These are phyloP conservation scores for Debaryomyces robertsiae DNA, from an alignment of 1,139 yeast genomes.

Conservation along the genomic window DNA sequence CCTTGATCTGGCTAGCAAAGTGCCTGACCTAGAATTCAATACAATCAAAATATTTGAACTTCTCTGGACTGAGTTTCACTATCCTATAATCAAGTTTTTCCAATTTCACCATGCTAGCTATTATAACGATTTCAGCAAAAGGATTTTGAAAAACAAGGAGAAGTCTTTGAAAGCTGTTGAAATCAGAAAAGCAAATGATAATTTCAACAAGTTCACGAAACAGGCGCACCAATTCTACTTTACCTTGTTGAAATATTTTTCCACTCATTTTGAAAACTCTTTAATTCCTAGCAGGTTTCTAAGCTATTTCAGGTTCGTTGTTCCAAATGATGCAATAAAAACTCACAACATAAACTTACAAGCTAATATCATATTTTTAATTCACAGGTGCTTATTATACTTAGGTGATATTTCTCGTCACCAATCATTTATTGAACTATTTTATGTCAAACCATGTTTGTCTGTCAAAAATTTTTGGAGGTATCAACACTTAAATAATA, in stretches of 20 bases:
- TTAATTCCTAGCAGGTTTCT: constrained; percentile 34
- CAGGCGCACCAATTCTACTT: constrained; percentile 51
- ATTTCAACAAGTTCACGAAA: constrained; percentile 50
- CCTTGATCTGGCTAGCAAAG: constrained; percentile 16
- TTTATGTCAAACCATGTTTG: constrained; percentile 40
- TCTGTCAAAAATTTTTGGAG: constrained; percentile 38
- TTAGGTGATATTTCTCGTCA: constrained; percentile 66
- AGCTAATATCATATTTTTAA: constrained; percentile 48
- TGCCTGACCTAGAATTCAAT: constrained; percentile 27
- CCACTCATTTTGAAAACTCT: constrained; percentile 38
- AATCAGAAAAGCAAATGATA: constrained; percentile 56
- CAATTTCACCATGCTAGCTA: constrained; percentile 42
- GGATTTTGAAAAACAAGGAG: constrained; percentile 19
- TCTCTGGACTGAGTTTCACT: constrained; percentile 64
- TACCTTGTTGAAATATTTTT: constrained; percentile 37
- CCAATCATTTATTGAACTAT: constrained; percentile 46
- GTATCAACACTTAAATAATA: constrained; percentile 26
- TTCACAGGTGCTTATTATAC: constrained; percentile 57
- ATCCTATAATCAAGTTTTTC: constrained; percentile 62
- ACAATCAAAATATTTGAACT: constrained; percentile 44
- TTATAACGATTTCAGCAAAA: constrained; percentile 18
- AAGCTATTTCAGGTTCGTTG: constrained; percentile 25
- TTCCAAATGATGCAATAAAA: constrained; percentile 18
- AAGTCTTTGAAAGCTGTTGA: constrained; percentile 45
- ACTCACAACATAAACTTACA: constrained; percentile 26